A percentile compares a stretch with the other conserved stretches of the same genome.
Evolutionary conservation across 2,329 filamentous ascomycete species (phyloP).

Genomic region (Penicillium brevicompactum): DNA sequence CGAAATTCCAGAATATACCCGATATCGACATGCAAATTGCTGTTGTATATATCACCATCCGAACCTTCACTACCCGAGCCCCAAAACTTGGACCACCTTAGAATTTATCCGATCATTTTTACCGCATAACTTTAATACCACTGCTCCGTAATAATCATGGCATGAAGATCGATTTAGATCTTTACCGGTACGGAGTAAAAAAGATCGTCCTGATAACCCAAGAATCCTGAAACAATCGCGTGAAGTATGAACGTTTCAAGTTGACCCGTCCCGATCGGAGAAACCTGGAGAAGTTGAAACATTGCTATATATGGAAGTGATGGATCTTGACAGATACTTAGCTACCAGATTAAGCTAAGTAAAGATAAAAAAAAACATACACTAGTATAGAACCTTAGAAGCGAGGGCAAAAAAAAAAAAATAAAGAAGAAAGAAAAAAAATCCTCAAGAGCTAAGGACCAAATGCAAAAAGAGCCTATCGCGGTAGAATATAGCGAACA

Average conservation of each 20-base stretch:
- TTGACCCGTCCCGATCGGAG: slow-evolving; percentile 6
- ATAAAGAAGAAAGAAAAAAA: not conserved
- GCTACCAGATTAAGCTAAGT: too few species aligned
- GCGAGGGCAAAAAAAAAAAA: not conserved
- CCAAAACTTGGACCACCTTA: not conserved
- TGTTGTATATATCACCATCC: not conserved
- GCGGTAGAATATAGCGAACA: not conserved
- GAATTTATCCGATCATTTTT: not conserved
- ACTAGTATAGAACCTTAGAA: not conserved
- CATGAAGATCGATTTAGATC: not conserved
- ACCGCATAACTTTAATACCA: not conserved
- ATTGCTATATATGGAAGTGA: not conserved
- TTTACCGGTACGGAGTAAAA: not conserved
- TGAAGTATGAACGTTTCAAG: slow-evolving; percentile 21
- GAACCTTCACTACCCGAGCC: not conserved
- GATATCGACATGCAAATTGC: not conserved
- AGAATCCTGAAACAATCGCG: slow-evolving; percentile 21
- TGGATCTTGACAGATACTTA: too few species aligned
- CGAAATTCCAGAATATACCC: not conserved
- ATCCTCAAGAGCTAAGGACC: too few species aligned
- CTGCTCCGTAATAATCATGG: not conserved
- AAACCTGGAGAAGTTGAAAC: not conserved
- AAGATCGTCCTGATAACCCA: slow-evolving; percentile 8
- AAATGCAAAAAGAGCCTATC: not conserved
- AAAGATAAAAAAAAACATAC: too few species aligned